These are phyloP conservation scores for Penstemon davidsonii DNA, from an alignment of 257 asterid genomes.

Conservation along the genomic window DNA sequence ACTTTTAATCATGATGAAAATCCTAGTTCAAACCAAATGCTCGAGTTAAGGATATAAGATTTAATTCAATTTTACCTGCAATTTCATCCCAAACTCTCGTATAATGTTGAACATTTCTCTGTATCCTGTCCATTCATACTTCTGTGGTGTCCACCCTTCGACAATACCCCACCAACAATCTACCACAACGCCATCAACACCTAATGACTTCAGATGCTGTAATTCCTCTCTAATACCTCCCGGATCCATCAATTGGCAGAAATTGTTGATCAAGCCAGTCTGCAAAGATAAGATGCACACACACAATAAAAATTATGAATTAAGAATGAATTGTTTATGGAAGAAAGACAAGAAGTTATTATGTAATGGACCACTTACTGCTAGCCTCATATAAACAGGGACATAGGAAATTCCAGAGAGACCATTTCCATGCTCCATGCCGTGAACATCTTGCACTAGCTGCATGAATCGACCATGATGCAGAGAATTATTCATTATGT, in stretches of 20 bases:
- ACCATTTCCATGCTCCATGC: constrained; percentile 50
- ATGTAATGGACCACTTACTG: constrained; percentile 43
- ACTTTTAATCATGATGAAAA: constrained; percentile 4
- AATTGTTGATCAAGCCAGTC: constrained; percentile 64
- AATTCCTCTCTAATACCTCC: constrained; percentile 64
- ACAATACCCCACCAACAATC: constrained; percentile 81
- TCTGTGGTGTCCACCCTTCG: constrained; percentile 66
- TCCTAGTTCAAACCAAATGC: constrained; percentile 9
- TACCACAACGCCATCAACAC: constrained; percentile 62
- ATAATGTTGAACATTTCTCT: constrained; percentile 63
- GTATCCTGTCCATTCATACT: constrained; percentile 74
- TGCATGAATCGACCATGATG: constrained; percentile 47
- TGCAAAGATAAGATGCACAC: constrained; percentile 35
- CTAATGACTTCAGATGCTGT: constrained; percentile 51
- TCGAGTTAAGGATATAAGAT: constrained; percentile 1
- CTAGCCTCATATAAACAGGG: constrained; percentile 65
- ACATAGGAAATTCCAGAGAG: constrained; percentile 48
- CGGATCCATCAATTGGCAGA: constrained; percentile 73
- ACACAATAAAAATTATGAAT: background rate
- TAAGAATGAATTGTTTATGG: constrained; percentile 12
- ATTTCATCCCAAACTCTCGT: constrained; percentile 56
- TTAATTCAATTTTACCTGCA: constrained; percentile 51
- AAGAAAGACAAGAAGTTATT: constrained; percentile 21
- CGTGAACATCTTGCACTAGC: constrained; percentile 63
- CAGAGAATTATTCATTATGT: constrained; percentile 37